phyloP scores from a whole-genome alignment of 2,329 filamentous ascomycete genomes.

The Hymenoscyphus fraxineus region DNA sequence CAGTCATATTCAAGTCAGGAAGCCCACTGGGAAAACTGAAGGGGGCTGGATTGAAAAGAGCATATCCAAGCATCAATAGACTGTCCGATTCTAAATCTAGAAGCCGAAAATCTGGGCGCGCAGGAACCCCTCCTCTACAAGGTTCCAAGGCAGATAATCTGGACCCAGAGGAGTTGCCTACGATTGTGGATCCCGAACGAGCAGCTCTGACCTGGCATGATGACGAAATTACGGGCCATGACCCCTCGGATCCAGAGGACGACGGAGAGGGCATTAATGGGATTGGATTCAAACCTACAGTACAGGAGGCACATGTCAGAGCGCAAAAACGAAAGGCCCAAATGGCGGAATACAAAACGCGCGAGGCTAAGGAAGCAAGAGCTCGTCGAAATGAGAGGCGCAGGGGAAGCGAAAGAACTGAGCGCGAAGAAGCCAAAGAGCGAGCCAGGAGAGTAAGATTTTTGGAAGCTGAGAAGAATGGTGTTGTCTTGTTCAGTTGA shows the following conservation, averaged over 20 bases:
- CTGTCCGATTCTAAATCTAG: slow-evolving; percentile 31
- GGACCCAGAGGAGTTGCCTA: slow-evolving; percentile 12
- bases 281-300: slow-evolving; percentile 62
- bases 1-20: slow-evolving; percentile 28
- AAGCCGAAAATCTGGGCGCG: slow-evolving; percentile 20
- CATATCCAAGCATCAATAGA: slow-evolving; percentile 32
- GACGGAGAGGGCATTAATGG: slow-evolving; percentile 66
- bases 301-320: slow-evolving; percentile 56
- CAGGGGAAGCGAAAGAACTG: slow-evolving; percentile 29
- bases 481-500: slow-evolving; percentile 1
- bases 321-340: slow-evolving; percentile 56
- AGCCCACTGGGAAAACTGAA: slow-evolving; percentile 17
- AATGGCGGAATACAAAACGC: slow-evolving; percentile 57
- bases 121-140: slow-evolving; percentile 27
- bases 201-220: slow-evolving; percentile 64
- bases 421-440: slow-evolving; percentile 22
- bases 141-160: slow-evolving; percentile 8
- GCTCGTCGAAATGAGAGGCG: slow-evolving; percentile 52
- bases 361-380: slow-evolving; percentile 59
- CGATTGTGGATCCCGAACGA: slow-evolving; percentile 36
- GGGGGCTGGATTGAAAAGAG: slow-evolving; percentile 17
- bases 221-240: slow-evolving; percentile 64
- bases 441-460: slow-evolving; percentile 31
- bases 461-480: slow-evolving; percentile 9
- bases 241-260: slow-evolving; percentile 61